These are phyloP conservation scores for Spiromastix sp. DNA, from an alignment of 2,329 filamentous ascomycete species.

Conservation along the genomic window DNA sequence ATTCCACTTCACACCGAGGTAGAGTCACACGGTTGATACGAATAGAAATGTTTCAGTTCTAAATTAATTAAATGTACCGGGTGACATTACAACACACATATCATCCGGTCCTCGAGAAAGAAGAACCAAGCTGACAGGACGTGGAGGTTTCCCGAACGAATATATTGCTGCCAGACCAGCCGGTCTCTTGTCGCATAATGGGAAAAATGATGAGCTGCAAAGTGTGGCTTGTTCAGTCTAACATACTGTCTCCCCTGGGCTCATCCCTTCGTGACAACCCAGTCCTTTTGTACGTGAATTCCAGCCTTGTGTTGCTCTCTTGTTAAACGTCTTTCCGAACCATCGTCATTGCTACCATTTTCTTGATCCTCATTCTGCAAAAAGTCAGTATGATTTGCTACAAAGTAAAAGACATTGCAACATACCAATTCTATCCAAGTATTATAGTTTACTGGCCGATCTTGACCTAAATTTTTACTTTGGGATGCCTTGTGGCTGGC, in stretches of 20 bases:
- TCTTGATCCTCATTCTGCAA: constrained; percentile 2
- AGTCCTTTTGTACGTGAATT: constrained; percentile 1
- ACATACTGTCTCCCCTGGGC: background rate
- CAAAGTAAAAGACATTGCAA: background rate
- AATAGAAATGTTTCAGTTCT: no score
- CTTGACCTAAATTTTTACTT: background rate
- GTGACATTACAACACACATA: no score
- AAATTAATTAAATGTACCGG: no score
- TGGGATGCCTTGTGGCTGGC: background rate
- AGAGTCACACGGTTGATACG: no score
- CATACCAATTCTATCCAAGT: constrained; percentile 5
- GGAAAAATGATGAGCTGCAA: no score
- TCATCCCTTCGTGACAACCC: constrained; percentile 1
- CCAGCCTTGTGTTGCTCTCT: background rate
- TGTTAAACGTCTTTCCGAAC: constrained; percentile 2
- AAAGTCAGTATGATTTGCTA: background rate
- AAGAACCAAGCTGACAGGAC: no score
- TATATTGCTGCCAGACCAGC: no score
- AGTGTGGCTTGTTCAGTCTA: no score
- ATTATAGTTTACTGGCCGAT: background rate
- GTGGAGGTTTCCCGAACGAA: no score
- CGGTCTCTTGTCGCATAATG: no score
- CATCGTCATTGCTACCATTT: constrained; percentile 1
- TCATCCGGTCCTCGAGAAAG: no score
- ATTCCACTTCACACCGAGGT: no score